Percentiles rank a stretch among this genome's conserved stretches.
Evolutionary conservation across 805 yeast genomes (phyloP).

Genomic region (Lachancea sp.): DNA sequence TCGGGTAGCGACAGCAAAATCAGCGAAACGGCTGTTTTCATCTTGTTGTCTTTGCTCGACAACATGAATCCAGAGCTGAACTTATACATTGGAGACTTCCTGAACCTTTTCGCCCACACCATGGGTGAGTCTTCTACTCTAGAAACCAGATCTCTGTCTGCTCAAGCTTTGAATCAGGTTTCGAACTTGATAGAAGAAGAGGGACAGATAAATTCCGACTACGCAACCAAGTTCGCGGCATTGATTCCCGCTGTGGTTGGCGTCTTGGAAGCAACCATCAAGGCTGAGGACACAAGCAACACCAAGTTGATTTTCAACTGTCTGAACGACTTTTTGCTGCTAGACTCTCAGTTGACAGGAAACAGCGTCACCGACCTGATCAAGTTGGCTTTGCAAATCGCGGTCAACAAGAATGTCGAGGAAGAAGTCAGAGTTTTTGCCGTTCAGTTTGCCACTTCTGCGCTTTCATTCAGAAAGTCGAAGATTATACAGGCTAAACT

Average conservation of each 20-base stretch:
- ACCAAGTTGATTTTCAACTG: slow-evolving; percentile 76
- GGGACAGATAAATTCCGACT: slow-evolving; percentile 40
- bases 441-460: slow-evolving; percentile 74
- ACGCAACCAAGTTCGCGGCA: slow-evolving; percentile 49
- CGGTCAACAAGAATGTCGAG: slow-evolving; percentile 58
- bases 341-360: slow-evolving; percentile 76
- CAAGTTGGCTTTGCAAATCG: slow-evolving; percentile 68
- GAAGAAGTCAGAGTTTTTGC: slow-evolving; percentile 81
- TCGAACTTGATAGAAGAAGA: slow-evolving; percentile 62
- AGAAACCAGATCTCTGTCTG: slow-evolving; percentile 76
- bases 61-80: slow-evolving; percentile 53
- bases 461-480: slow-evolving; percentile 71
- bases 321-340: slow-evolving; percentile 68
- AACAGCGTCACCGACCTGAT: slow-evolving; percentile 63
- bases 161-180: slow-evolving; percentile 66
- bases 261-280: slow-evolving; percentile 69
- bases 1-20: slow-evolving; percentile 47
- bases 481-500: slow-evolving; percentile 73
- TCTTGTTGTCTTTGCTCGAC: slow-evolving; percentile 73
- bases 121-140: slow-evolving; percentile 56
- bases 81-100: slow-evolving; percentile 56
- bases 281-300: slow-evolving; percentile 61
- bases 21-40: slow-evolving; percentile 78
- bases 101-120: slow-evolving; percentile 63
- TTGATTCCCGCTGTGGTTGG: slow-evolving; percentile 75